Evolutionary conservation across 2,329 filamentous ascomycete genomes (phyloP).

Genomic region (Cladophialophora immunda): DNA sequence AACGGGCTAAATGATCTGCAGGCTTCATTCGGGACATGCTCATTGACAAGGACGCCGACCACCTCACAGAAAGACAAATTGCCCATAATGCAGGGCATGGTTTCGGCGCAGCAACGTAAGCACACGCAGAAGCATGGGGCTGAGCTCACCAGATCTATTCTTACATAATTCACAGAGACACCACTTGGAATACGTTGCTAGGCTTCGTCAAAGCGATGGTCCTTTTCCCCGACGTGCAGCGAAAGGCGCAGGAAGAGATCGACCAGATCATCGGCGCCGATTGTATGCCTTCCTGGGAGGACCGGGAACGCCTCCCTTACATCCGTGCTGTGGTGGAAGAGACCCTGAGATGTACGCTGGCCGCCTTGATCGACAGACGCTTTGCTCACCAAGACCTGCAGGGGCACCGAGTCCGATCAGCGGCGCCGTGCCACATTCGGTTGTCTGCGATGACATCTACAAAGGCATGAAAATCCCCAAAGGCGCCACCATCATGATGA

Average conservation of each 20-base stretch:
- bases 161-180: not conserved
- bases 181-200: conserved; percentile 1
- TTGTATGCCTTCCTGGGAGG: not conserved
- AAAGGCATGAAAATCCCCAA: not conserved
- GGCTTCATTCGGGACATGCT: conserved; percentile 3
- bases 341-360: not conserved
- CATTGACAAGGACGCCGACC: not conserved
- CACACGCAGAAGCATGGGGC: not conserved
- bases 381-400: not conserved
- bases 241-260: too few species aligned
- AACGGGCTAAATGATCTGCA: not conserved
- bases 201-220: conserved; percentile 12
- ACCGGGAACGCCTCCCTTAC: not conserved
- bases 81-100: conserved; percentile 1
- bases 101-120: conserved; percentile 1
- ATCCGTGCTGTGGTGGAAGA: not conserved
- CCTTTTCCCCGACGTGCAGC: conserved; percentile 2
- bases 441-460: not conserved
- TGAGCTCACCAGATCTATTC: not conserved
- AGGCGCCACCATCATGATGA: not conserved
- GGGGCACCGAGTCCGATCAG: conserved; percentile 7
- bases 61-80: not conserved
- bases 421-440: not conserved
- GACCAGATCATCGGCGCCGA: not conserved
- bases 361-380: not conserved